These are phyloP conservation scores for Neoboletus magnificus DNA, from an alignment of 768 basidiomycete species.

Conservation along the genomic window DNA sequence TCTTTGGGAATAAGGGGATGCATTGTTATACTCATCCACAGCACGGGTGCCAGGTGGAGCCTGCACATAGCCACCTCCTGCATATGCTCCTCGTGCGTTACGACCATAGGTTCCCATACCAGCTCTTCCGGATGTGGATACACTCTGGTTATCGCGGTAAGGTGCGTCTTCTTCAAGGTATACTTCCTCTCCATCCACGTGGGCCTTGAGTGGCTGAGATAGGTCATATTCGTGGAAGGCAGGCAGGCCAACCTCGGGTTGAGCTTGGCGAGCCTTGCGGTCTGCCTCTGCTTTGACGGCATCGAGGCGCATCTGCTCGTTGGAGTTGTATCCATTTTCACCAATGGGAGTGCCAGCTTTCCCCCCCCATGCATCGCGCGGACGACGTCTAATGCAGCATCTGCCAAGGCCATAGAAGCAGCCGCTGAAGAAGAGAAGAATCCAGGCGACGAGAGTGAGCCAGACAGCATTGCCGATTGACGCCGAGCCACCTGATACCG, in stretches of 20 bases:
- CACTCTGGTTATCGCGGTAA: conserved; percentile 32
- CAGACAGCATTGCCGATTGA: conserved; percentile 86
- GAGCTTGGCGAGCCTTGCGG: conserved; percentile 65
- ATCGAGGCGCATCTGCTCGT: conserved; percentile 71
- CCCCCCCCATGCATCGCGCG: conserved; percentile 38
- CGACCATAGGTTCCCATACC: conserved; percentile 32
- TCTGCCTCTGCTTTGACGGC: conserved; percentile 86
- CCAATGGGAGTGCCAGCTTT: conserved; percentile 30
- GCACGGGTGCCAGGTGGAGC: conserved; percentile 64
- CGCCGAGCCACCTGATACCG: conserved; percentile 68
- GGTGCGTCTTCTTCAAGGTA: conserved; percentile 50
- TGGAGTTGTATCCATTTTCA: conserved; percentile 36
- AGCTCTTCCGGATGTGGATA: conserved; percentile 18
- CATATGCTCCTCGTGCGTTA: conserved; percentile 33
- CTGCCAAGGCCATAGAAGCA: conserved; percentile 84
- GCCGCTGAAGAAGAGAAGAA: conserved; percentile 85
- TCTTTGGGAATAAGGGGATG: conserved; percentile 43
- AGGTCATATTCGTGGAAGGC: conserved; percentile 66
- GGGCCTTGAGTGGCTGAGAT: conserved; percentile 60
- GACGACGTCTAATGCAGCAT: conserved; percentile 71
- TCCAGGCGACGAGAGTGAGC: conserved; percentile 84
- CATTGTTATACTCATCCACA: conserved; percentile 70
- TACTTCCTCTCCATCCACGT: conserved; percentile 53
- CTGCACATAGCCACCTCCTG: conserved; percentile 61
- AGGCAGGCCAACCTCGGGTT: conserved; percentile 65